A percentile compares a stretch with the other conserved stretches of the same genome.
Evolutionary conservation across 2,329 filamentous ascomycete species (phyloP).

Genomic region (Zasmidium cellare): DNA sequence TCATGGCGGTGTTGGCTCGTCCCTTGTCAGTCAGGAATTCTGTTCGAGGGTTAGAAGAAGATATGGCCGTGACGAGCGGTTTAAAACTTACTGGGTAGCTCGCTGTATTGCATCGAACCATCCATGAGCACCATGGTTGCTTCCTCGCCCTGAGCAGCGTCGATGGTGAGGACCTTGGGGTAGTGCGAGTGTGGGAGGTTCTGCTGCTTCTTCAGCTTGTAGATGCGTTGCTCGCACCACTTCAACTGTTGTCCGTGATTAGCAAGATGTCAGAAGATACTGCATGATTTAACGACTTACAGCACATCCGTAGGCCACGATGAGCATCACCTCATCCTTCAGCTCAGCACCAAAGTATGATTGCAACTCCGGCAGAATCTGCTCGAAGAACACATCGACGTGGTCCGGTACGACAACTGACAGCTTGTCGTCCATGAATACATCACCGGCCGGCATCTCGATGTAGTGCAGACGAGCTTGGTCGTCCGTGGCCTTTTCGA

Average conservation of each 20-base stretch:
- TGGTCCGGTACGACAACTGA: neutral
- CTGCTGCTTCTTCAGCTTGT: slow-evolving; percentile 8
- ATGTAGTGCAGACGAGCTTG: neutral
- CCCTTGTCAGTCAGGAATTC: slow-evolving; percentile 19
- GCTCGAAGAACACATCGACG: slow-evolving; percentile 7
- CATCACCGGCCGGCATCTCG: neutral
- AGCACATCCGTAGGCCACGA: slow-evolving; percentile 20
- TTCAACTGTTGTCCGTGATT: too few relatives aligned
- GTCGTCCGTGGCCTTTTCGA: neutral
- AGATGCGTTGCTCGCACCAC: neutral
- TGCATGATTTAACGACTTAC: neutral
- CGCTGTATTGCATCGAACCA: slow-evolving; percentile 11
- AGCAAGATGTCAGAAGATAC: neutral
- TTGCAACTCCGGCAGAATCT: slow-evolving; percentile 15
- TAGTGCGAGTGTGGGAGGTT: slow-evolving; percentile 5
- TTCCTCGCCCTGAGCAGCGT: slow-evolving; percentile 17
- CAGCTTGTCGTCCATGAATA: neutral
- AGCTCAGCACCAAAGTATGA: slow-evolving; percentile 10
- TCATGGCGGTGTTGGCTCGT: slow-evolving; percentile 25
- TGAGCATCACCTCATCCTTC: slow-evolving; percentile 18
- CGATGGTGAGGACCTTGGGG: slow-evolving; percentile 18
- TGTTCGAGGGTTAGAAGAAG: neutral
- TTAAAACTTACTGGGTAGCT: neutral
- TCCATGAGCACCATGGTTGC: slow-evolving; percentile 20
- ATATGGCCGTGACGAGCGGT: neutral